A percentile compares a stretch with the other conserved stretches of the same genome.
Evolutionary conservation across 208 protist species (phyloP).

Genomic region (Willaertia magna): DNA sequence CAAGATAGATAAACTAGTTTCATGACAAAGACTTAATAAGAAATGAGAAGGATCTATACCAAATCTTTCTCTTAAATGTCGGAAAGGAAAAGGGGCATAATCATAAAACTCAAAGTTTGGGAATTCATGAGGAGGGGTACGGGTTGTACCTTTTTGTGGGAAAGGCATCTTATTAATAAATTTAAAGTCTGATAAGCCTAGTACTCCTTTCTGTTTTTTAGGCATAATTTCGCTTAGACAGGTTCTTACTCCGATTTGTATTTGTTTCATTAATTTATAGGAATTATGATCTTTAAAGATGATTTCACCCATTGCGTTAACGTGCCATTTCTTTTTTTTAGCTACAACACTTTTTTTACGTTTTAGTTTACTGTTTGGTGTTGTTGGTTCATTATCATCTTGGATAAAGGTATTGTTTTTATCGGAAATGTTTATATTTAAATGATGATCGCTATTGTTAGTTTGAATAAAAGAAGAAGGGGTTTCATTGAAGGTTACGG

Average conservation of each 20-base stretch:
- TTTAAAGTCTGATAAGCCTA: background rate
- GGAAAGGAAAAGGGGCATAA: constrained; percentile 10
- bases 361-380: background rate
- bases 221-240: background rate
- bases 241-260: constrained; percentile 8
- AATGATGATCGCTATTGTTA: no score
- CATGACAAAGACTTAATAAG: constrained; percentile 1
- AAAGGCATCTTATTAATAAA: background rate
- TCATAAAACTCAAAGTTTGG: constrained; percentile 11
- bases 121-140: background rate
- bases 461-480: no score
- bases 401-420: background rate
- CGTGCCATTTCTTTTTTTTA: constrained; percentile 11
- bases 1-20: background rate
- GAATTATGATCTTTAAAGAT: constrained; percentile 13
- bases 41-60: background rate
- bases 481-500: no score
- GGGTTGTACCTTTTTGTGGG: background rate
- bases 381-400: background rate
- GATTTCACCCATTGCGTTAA: constrained; percentile 3
- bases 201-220: background rate
- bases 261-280: constrained; percentile 6
- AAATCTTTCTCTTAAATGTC: constrained; percentile 12
- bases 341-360: background rate
- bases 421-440: background rate